These are phyloP conservation scores for Metschnikowia reukaufii DNA, from an alignment of 805 yeast species.

Conservation along the genomic window DNA sequence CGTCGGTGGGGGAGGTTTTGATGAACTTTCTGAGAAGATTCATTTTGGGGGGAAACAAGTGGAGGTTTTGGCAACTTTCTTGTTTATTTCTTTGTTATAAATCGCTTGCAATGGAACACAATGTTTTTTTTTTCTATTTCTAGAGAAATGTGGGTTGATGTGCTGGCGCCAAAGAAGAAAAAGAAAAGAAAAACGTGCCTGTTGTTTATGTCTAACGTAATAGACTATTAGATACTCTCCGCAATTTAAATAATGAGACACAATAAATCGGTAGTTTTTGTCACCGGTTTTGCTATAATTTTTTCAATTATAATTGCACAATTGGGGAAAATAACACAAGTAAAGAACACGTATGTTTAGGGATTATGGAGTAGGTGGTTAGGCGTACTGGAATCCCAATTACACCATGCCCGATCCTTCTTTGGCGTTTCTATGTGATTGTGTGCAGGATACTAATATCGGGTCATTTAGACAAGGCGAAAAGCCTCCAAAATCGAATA, in stretches of 20 bases:
- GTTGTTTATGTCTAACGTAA: too few relatives aligned
- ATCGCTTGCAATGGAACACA: too few relatives aligned
- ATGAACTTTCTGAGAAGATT: slow-evolving; percentile 69
- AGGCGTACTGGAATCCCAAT: background rate
- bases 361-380: too few relatives aligned
- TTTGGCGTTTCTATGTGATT: background rate
- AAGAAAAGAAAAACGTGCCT: too few relatives aligned
- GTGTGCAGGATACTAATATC: background rate
- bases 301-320: background rate
- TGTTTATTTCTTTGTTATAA: background rate
- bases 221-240: too few relatives aligned
- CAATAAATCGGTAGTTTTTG: background rate
- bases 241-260: too few relatives aligned
- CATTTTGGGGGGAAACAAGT: slow-evolving; percentile 41
- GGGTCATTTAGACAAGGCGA: too few relatives aligned
- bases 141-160: too few relatives aligned
- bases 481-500: too few relatives aligned
- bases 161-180: too few relatives aligned
- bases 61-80: background rate
- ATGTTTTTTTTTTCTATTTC: too few relatives aligned
- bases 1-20: slow-evolving; percentile 56
- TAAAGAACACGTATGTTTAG: background rate
- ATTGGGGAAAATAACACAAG: background rate
- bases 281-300: too few relatives aligned
- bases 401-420: slow-evolving; percentile 1